phyloP scores from a whole-genome alignment of 108 stramenopile species.

The Conticribra weissflogii region DNA sequence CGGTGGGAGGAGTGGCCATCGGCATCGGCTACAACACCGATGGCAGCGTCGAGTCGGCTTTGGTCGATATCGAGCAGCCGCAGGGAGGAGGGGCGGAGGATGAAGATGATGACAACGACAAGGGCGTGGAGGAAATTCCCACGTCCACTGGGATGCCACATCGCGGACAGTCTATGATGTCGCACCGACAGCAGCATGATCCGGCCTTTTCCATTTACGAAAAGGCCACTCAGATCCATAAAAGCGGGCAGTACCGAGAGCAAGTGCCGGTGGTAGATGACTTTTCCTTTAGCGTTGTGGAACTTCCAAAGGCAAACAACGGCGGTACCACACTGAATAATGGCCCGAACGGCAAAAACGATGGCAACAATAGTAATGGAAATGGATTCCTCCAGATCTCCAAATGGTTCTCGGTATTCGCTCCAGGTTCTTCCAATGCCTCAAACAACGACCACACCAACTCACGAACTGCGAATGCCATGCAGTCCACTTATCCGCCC shows the following conservation, averaged over 20 bases:
- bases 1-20: constrained; percentile 2
- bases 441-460: no score
- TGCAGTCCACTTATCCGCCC: constrained; percentile 2
- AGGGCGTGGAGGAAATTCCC: no score
- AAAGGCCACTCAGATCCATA: constrained; percentile 16
- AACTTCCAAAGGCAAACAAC: constrained; percentile 18
- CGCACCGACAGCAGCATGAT: neutral
- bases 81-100: neutral
- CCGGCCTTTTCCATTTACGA: constrained; percentile 9
- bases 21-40: constrained; percentile 25
- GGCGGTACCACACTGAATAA: constrained; percentile 3
- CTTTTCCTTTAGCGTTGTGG: constrained; percentile 41
- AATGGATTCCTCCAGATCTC: constrained; percentile 10
- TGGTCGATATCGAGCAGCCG: neutral
- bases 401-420: constrained; percentile 26
- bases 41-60: constrained; percentile 18
- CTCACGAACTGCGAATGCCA: no score
- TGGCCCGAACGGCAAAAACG: neutral
- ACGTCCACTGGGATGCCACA: no score
- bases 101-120: neutral
- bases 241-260: constrained; percentile 21
- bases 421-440: neutral
- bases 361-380: neutral
- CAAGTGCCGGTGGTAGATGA: constrained; percentile 29
- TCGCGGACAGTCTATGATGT: neutral